Base-by-base conservation (phyloP, 768 basidiomycete genomes). In the Hebeloma cylindrosporum region DNA sequence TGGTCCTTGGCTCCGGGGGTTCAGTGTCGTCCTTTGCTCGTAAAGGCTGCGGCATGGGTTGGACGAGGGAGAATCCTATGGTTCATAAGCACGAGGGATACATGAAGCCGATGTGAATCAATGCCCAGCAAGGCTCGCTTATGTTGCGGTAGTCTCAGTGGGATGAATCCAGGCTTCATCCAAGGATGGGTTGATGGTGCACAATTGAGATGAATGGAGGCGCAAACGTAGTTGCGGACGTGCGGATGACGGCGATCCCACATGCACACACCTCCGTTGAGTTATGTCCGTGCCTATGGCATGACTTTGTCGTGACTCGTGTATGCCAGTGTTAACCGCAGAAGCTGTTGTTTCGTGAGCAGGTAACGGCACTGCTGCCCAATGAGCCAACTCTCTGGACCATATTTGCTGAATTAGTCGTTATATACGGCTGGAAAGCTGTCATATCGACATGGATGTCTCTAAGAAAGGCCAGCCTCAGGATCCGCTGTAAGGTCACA, bases 61-160 rank as follows among this genome's bases (percentile, higher is more conserved):
- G 22, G 25, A 37, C 20, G 22, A 45, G 43, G 47, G 14, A 17
- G 22, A 31, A 16, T 18, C 10, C 38, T 47, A 23, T 40, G 25
- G 22, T 9, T 34, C 45, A 40, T 34, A 29, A 43, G 45, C 57
- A 60, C 51, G 59, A 56, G 59, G 59, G 46, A 26, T 34, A 46
- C 59, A 60, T 51, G 59, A 56, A 45, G 41, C 50, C 45, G 37
- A 56, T 44, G 57, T 53, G 50, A 51, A 50, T 58, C 51, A 52
- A 48, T 48, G 48, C 48, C 44, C 53, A 52, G 37, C 48, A 47
- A 23, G 37, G 40, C 48, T 45, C 43, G 49, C 33, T 31, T 44
- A 37, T 34, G 40, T 33, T 25, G 27, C 21, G 31, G 35, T 43
- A 25, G 31, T 40, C 20, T 25, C 37, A 27, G 34, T 14, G 14